phyloP scores from a whole-genome alignment of 2,329 filamentous ascomycete species.

The Colletotrichum ledebouriae region DNA sequence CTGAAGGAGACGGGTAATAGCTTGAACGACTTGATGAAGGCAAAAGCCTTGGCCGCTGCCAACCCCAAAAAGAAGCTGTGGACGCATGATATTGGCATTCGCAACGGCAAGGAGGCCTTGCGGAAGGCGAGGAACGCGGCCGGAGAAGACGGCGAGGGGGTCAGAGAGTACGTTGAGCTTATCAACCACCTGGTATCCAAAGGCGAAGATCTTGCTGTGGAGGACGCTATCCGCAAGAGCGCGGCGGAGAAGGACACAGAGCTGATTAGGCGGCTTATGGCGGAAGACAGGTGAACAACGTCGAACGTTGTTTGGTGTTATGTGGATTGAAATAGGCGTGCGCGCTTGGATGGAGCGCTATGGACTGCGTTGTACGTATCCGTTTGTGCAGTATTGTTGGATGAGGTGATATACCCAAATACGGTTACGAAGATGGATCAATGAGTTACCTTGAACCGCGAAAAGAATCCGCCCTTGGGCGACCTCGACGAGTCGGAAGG shows the following conservation, averaged over 20 bases:
- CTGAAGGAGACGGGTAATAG: constrained; percentile 30
- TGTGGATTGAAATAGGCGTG: constrained; percentile 11
- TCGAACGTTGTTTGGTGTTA: constrained; percentile 34
- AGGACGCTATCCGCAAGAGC: constrained; percentile 59
- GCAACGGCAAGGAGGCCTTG: constrained; percentile 67
- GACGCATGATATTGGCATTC: constrained; percentile 70
- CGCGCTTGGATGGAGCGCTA: constrained; percentile 17
- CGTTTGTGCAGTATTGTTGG: constrained; percentile 7
- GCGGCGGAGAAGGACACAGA: constrained; percentile 62
- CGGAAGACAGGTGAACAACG: constrained; percentile 54
- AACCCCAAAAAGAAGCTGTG: constrained; percentile 59
- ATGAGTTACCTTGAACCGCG: constrained; percentile 54
- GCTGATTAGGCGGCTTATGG: constrained; percentile 64
- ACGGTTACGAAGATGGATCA: background rate
- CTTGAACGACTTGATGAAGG: constrained; percentile 43
- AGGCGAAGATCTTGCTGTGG: constrained; percentile 47
- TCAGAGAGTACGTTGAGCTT: constrained; percentile 72
- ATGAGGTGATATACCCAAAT: constrained; percentile 8
- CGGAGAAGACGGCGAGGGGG: constrained; percentile 69
- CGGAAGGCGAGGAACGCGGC: constrained; percentile 63
- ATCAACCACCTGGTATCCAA: constrained; percentile 63
- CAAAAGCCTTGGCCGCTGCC: constrained; percentile 38
- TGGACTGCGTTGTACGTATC: constrained; percentile 16
- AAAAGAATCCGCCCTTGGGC: constrained; percentile 56
- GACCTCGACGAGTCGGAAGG: constrained; percentile 44